Conservation (phyloP, 495 filamentous ascomycete species). For the Podospora fimiseda region DNA sequence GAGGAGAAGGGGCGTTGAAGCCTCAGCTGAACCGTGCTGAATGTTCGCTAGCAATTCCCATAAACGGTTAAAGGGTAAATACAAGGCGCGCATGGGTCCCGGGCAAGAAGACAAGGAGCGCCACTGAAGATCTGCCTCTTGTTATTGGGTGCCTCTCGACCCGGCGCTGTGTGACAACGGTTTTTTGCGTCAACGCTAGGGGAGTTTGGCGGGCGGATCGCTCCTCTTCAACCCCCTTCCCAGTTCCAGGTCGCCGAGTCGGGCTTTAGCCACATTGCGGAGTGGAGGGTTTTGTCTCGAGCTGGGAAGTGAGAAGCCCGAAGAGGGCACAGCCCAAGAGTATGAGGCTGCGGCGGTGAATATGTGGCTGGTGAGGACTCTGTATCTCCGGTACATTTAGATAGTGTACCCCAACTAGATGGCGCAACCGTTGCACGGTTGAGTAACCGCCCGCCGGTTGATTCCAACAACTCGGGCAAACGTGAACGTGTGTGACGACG, state of each 20-base stretch:
- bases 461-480: not conserved
- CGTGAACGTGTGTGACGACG: slow-evolving; percentile 21
- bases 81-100: slow-evolving; percentile 4
- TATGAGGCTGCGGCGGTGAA: not conserved
- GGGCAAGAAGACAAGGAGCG: slow-evolving; percentile 14
- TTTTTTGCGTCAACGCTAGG: slow-evolving; percentile 35
- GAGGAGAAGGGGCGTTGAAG: slow-evolving; percentile 22
- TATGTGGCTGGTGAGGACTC: slow-evolving; percentile 7
- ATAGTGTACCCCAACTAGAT: no score
- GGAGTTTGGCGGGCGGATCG: slow-evolving; percentile 18
- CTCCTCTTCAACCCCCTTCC: slow-evolving; percentile 26
- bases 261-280: slow-evolving; percentile 33
- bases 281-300: slow-evolving; percentile 24
- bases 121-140: slow-evolving; percentile 24
- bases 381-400: no score
- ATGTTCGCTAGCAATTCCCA: slow-evolving; percentile 29
- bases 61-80: slow-evolving; percentile 18
- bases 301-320: slow-evolving; percentile 1
- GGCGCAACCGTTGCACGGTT: not conserved
- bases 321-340: not conserved
- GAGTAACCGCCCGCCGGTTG: not conserved
- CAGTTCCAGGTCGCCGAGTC: slow-evolving; percentile 31
- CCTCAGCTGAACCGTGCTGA: slow-evolving; percentile 33
- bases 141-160: slow-evolving; percentile 25
- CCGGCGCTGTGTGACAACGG: slow-evolving; percentile 35